These are phyloP conservation scores for Neurospora sp. DNA, from an alignment of 2,329 filamentous ascomycete species.

Conservation along the genomic window DNA sequence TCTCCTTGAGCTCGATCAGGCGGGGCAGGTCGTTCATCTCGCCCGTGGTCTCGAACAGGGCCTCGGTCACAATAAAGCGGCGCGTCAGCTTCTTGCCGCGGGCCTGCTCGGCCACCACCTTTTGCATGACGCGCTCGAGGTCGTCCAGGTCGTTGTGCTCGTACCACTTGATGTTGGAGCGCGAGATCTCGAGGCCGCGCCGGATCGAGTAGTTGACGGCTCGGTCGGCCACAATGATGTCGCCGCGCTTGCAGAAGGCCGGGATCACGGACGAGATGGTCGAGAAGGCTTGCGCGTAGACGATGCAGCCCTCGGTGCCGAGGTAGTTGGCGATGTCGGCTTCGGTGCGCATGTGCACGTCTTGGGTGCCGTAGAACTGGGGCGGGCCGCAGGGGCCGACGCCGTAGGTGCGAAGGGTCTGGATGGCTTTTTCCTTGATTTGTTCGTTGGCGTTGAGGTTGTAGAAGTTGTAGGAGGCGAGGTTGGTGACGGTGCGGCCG, in stretches of 20 bases:
- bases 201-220: conserved; percentile 90
- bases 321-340: conserved; percentile 85
- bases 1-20: conserved; percentile 83
- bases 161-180: conserved; percentile 88
- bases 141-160: conserved; percentile 96
- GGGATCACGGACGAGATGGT: conserved; percentile 97
- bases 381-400: conserved; percentile 95
- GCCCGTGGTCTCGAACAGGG: conserved; percentile 82
- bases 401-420: conserved; percentile 87
- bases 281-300: conserved; percentile 93
- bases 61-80: conserved; percentile 93
- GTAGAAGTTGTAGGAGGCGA: conserved; percentile 95
- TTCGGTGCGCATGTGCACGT: conserved; percentile 96
- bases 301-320: conserved; percentile 79
- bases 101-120: conserved; percentile 78
- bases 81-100: conserved; percentile 79
- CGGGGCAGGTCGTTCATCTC: conserved; percentile 79
- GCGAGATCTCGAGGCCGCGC: conserved; percentile 85
- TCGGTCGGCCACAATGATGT: conserved; percentile 92
- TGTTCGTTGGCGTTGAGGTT: conserved; percentile 90
- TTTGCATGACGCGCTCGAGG: conserved; percentile 73
- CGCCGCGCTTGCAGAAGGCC: conserved; percentile 91
- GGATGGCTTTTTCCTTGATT: conserved; percentile 90
- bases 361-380: conserved; percentile 96
- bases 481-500: conserved; percentile 84